Evolutionary conservation across 805 yeast genomes (phyloP).

Genomic region (Sugiyamaella chiloensis): DNA sequence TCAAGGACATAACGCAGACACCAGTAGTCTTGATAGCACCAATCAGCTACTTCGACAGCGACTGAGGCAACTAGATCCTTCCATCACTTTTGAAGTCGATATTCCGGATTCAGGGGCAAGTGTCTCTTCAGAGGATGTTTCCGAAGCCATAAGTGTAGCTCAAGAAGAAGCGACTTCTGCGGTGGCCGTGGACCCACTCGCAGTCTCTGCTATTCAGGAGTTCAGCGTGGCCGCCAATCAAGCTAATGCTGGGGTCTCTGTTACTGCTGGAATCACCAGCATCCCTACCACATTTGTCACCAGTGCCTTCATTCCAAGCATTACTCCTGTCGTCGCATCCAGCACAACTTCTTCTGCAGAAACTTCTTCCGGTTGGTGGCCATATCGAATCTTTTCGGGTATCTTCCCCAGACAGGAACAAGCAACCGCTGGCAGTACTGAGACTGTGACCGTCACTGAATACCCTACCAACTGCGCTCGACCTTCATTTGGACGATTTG

Average conservation of each 20-base stretch:
- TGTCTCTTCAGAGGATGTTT: not conserved
- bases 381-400: not conserved
- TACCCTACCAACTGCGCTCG: not conserved
- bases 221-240: not conserved
- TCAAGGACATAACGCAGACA: not conserved
- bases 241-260: not conserved
- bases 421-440: not conserved
- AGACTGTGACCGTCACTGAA: not conserved
- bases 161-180: slow-evolving; percentile 1
- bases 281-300: not conserved
- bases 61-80: slow-evolving; percentile 3
- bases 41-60: slow-evolving; percentile 4
- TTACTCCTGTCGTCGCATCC: too few relatives aligned
- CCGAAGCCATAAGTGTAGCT: not conserved
- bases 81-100: not conserved
- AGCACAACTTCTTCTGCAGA: not conserved
- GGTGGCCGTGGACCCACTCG: not conserved
- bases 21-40: not conserved
- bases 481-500: not conserved
- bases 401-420: slow-evolving; percentile 1
- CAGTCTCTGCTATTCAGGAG: not conserved
- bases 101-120: not conserved
- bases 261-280: slow-evolving; percentile 4
- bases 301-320: too few relatives aligned
- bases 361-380: slow-evolving; percentile 1